Evolutionary conservation across 2,329 filamentous ascomycete species (phyloP).

Genomic region (Trichoderma citrinoviride): DNA sequence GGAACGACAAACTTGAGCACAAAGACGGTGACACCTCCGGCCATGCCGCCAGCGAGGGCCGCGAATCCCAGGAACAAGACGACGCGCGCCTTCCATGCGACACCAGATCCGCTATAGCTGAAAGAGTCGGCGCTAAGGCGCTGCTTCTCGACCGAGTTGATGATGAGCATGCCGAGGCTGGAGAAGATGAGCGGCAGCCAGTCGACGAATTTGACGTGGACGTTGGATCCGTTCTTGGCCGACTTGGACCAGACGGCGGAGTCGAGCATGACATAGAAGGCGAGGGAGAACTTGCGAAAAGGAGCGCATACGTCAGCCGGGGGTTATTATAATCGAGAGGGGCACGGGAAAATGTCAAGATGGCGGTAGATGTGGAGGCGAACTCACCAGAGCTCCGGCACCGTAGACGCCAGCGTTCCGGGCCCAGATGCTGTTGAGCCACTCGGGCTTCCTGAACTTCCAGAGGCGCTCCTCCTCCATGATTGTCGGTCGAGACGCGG

Average conservation of each 20-base stretch:
- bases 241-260: slow-evolving; percentile 66
- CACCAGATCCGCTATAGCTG: slow-evolving; percentile 59
- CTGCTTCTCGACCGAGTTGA: slow-evolving; percentile 67
- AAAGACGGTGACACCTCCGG: slow-evolving; percentile 65
- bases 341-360: too few relatives aligned
- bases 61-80: slow-evolving; percentile 67
- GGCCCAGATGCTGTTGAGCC: slow-evolving; percentile 63
- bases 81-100: slow-evolving; percentile 67
- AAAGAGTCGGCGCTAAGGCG: slow-evolving; percentile 62
- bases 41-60: slow-evolving; percentile 64
- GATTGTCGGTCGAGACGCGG: slow-evolving; percentile 25
- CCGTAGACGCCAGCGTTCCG: slow-evolving; percentile 63
- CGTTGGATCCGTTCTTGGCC: slow-evolving; percentile 54
- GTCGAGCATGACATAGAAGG: slow-evolving; percentile 68
- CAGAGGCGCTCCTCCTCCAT: slow-evolving; percentile 66
- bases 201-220: slow-evolving; percentile 65
- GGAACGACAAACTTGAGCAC: slow-evolving; percentile 63
- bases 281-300: slow-evolving; percentile 60
- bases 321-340: neutral
- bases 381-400: slow-evolving; percentile 60
- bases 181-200: slow-evolving; percentile 68
- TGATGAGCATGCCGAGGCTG: slow-evolving; percentile 66
- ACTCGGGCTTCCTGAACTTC: slow-evolving; percentile 65
- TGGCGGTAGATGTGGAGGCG: too few relatives aligned
- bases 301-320: slow-evolving; percentile 4